These are phyloP conservation scores for Myriosclerotinia curreyana DNA, from an alignment of 2,329 filamentous ascomycete genomes.

Conservation along the genomic window DNA sequence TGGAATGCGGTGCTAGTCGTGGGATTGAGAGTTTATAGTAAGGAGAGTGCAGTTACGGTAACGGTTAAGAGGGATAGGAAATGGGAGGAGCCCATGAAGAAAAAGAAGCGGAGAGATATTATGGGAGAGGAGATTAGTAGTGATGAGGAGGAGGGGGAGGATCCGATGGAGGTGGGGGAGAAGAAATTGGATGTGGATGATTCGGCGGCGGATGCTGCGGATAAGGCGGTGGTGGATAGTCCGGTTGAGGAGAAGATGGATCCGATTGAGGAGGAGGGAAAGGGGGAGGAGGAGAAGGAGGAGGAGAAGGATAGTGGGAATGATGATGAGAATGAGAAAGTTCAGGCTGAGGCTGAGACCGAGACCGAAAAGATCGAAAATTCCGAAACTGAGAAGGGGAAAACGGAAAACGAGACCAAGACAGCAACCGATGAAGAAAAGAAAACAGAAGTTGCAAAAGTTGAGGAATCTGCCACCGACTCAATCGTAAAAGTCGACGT, in stretches of 20 bases:
- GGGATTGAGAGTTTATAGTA: conserved; percentile 59
- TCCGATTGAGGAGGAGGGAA: background rate
- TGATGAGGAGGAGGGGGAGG: conserved; percentile 36
- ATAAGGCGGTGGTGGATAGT: conserved; percentile 14
- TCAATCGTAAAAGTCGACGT: conserved; percentile 5
- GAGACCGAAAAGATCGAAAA: background rate
- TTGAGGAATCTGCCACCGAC: background rate
- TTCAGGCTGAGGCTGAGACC: too few relatives aligned
- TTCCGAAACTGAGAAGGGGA: background rate
- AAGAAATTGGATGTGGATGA: conserved; percentile 23
- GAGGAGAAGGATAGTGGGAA: background rate
- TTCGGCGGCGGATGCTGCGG: conserved; percentile 22
- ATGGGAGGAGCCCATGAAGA: conserved; percentile 29
- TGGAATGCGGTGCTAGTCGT: conserved; percentile 64
- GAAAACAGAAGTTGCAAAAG: background rate
- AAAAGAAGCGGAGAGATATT: conserved; percentile 39
- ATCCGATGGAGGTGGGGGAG: conserved; percentile 21
- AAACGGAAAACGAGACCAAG: background rate
- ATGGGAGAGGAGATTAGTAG: conserved; percentile 47
- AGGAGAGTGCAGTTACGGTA: conserved; percentile 39
- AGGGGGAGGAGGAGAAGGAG: background rate
- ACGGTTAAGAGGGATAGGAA: conserved; percentile 31
- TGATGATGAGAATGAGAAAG: background rate
- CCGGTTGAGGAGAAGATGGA: conserved; percentile 1
- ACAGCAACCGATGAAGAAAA: background rate